Conservation (phyloP, 83 land plant genomes). For the Picea engelmannii region DNA sequence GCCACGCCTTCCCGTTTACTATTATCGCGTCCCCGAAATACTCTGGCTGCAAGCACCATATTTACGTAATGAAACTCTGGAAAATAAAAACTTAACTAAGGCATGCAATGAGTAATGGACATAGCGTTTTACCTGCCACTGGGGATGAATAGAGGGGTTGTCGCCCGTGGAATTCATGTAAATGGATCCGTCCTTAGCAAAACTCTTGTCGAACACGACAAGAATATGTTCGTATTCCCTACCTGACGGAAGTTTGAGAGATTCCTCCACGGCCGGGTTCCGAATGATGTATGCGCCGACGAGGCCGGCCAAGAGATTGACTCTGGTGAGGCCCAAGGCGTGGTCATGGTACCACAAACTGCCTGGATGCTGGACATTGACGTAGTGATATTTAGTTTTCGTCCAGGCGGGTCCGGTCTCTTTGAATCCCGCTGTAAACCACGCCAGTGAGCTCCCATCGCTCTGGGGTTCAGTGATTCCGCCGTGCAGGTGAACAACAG, state of each 20-base stretch:
- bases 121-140: conserved; percentile 27
- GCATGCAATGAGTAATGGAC: neutral
- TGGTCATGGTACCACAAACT: conserved; percentile 86
- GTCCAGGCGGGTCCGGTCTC: conserved; percentile 53
- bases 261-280: conserved; percentile 40
- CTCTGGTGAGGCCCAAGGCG: conserved; percentile 71
- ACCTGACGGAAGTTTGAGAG: conserved; percentile 50
- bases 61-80: neutral
- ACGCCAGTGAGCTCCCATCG: conserved; percentile 60
- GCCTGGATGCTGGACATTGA: conserved; percentile 58
- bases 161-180: conserved; percentile 36
- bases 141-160: conserved; percentile 35
- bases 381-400: conserved; percentile 31
- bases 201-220: conserved; percentile 22
- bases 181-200: conserved; percentile 32
- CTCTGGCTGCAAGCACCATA: conserved; percentile 21
- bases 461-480: conserved; percentile 46
- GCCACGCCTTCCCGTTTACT: conserved; percentile 55
- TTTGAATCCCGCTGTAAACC: conserved; percentile 65
- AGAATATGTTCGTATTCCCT: conserved; percentile 44
- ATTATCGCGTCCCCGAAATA: conserved; percentile 36
- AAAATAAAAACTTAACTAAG: neutral
- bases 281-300: conserved; percentile 58
- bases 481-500: conserved; percentile 82
- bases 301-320: conserved; percentile 76